phyloP scores from a whole-genome alignment of 345 rosid species.

The Brassica nigra region DNA sequence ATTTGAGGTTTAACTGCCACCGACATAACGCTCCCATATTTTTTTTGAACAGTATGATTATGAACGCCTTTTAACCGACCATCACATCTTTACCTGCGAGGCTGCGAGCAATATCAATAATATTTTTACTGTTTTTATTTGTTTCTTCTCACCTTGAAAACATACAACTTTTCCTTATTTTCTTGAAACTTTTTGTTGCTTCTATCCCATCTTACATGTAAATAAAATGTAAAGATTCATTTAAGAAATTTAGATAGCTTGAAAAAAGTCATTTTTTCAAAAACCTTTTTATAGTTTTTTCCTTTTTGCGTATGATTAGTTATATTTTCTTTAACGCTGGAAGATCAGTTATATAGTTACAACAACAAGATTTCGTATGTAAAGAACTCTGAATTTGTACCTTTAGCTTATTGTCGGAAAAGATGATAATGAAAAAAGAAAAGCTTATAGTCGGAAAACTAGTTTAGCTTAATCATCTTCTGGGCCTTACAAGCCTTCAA shows the following conservation, averaged over 20 bases:
- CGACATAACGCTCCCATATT: conserved; percentile 22
- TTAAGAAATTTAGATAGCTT: neutral
- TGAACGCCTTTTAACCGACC: conserved; percentile 29
- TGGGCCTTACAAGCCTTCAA: neutral
- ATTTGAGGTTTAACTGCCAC: neutral
- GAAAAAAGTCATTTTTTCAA: too few species aligned
- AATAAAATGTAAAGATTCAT: neutral
- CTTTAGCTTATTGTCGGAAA: neutral
- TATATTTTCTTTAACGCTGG: too few species aligned
- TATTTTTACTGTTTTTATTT: neutral
- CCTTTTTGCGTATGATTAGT: too few species aligned
- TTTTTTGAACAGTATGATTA: conserved; percentile 13
- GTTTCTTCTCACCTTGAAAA: neutral
- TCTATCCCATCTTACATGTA: neutral
- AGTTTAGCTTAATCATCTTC: neutral
- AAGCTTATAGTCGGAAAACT: neutral
- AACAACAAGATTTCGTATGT: too few species aligned
- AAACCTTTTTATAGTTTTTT: too few species aligned
- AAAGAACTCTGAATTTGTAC: neutral
- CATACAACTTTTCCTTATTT: neutral
- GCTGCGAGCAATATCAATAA: neutral
- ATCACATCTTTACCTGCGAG: conserved; percentile 14
- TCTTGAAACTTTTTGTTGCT: neutral
- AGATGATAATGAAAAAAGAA: too few species aligned
- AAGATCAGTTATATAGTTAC: too few species aligned